Conservation (phyloP, 164 flowering plant species). For the Brasenia schreberi region DNA sequence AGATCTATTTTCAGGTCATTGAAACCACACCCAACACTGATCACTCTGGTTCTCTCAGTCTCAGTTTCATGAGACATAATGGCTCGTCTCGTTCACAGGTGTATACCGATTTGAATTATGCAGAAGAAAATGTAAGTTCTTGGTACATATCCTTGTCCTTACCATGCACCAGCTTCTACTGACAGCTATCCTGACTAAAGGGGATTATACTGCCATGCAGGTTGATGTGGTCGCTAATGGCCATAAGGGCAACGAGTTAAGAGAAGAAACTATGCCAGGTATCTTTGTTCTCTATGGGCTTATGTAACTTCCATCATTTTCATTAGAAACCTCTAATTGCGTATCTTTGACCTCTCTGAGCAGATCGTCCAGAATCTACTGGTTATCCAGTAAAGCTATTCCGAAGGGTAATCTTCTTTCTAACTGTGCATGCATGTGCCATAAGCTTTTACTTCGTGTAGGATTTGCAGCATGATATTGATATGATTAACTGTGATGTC, state of each 20-base stretch:
- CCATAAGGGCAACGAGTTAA: neutral
- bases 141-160: constrained; percentile 23
- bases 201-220: constrained; percentile 4
- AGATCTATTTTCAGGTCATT: constrained; percentile 32
- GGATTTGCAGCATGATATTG: neutral
- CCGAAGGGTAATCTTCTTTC: constrained; percentile 52
- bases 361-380: constrained; percentile 23
- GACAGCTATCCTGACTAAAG: neutral
- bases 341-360: constrained; percentile 8
- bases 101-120: constrained; percentile 30
- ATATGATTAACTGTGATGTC: neutral
- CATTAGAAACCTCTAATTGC: neutral
- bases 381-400: constrained; percentile 48
- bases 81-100: constrained; percentile 73
- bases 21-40: constrained; percentile 43
- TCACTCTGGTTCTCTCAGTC: constrained; percentile 65
- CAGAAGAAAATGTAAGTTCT: constrained; percentile 16
- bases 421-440: no score
- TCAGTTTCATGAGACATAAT: constrained; percentile 47
- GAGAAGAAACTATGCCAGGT: constrained; percentile 3
- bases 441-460: neutral
- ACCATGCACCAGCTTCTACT: no score
- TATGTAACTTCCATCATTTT: constrained; percentile 1
- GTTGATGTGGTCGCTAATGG: neutral
- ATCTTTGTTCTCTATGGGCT: constrained; percentile 1